These are phyloP conservation scores for Ogataea pini DNA, from an alignment of 805 yeast species.

Conservation along the genomic window DNA sequence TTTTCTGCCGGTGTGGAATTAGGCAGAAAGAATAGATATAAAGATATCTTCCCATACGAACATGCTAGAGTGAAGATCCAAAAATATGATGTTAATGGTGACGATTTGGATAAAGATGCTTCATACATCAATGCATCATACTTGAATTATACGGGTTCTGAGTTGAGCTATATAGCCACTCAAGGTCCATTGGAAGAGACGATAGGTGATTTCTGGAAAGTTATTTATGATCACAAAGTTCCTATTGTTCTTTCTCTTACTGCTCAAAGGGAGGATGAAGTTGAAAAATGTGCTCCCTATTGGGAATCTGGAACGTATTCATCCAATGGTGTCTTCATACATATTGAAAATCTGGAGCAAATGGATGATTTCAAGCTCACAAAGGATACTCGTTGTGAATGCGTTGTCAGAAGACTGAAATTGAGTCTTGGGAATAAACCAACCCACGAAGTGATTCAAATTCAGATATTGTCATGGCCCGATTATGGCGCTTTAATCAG, in stretches of 20 bases:
- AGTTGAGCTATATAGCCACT: slow-evolving; percentile 68
- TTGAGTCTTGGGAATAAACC: slow-evolving; percentile 38
- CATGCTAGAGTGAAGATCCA: slow-evolving; percentile 74
- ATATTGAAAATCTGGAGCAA: slow-evolving; percentile 28
- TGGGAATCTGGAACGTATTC: slow-evolving; percentile 67
- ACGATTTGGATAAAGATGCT: slow-evolving; percentile 41
- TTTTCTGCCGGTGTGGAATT: slow-evolving; percentile 78
- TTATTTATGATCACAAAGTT: slow-evolving; percentile 61
- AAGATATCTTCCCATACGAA: slow-evolving; percentile 85
- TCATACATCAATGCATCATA: slow-evolving; percentile 86
- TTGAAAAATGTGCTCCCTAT: slow-evolving; percentile 79
- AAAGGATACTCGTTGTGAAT: slow-evolving; percentile 20
- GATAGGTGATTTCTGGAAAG: slow-evolving; percentile 81
- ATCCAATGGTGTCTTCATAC: slow-evolving; percentile 28
- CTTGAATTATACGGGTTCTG: slow-evolving; percentile 43
- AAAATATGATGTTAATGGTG: slow-evolving; percentile 20
- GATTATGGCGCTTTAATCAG: slow-evolving; percentile 70
- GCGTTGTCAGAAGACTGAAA: slow-evolving; percentile 45
- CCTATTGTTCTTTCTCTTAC: slow-evolving; percentile 76
- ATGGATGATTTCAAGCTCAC: slow-evolving; percentile 31
- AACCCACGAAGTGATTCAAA: slow-evolving; percentile 58
- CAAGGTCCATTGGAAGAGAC: slow-evolving; percentile 86
- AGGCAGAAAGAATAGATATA: slow-evolving; percentile 81
- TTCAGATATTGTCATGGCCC: slow-evolving; percentile 81
- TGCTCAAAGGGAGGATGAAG: slow-evolving; percentile 70